A percentile compares a stretch with the other conserved stretches of the same genome.
Evolutionary conservation across 78 protist genomes (phyloP).

Genomic region (Planoprotostelium fungivorum): DNA sequence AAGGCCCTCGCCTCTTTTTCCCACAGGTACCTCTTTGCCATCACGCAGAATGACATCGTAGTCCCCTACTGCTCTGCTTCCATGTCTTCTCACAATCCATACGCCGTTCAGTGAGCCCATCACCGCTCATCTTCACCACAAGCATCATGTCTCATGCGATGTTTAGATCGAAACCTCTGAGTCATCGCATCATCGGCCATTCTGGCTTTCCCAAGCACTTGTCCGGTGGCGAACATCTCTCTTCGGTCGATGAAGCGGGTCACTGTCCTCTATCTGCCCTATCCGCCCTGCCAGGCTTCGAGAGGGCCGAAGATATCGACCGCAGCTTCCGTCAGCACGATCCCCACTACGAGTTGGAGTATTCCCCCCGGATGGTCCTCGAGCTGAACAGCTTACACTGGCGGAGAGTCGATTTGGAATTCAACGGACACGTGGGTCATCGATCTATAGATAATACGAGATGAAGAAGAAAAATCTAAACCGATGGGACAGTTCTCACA

Average conservation of each 20-base stretch:
- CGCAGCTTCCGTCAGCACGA: no score
- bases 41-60: neutral
- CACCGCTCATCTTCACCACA: neutral
- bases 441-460: neutral
- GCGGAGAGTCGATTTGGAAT: neutral
- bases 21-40: neutral
- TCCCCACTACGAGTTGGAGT: neutral
- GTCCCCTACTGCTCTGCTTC: neutral
- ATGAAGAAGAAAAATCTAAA: no score
- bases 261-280: no score
- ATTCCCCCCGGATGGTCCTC: neutral
- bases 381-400: neutral
- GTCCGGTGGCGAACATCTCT: no score
- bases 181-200: neutral
- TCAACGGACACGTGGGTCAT: neutral
- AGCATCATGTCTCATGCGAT: no score
- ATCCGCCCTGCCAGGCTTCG: no score
- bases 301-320: no score
- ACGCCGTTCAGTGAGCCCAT: neutral
- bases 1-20: neutral
- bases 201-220: neutral
- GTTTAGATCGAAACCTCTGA: neutral
- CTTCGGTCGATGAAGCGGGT: no score
- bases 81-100: neutral
- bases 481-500: neutral